Evolutionary conservation across 306 rosid genomes (phyloP), one percentile per base, ranked within the genome.

Genomic region (Rosa rugosa): DNA sequence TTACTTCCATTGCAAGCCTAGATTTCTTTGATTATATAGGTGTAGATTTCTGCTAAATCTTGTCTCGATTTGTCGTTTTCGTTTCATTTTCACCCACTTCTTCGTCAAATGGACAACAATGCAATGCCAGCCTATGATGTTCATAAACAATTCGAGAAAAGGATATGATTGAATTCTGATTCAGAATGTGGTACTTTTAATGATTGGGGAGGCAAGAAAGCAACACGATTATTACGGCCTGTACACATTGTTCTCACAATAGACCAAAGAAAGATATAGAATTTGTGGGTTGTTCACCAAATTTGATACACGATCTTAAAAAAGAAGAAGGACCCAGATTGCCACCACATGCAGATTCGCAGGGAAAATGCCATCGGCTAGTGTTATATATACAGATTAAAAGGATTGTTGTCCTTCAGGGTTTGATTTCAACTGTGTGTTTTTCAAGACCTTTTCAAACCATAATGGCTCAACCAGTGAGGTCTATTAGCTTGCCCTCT

Each of bases 401-500:
- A 8, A n/a, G 44, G 2, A 49, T 73, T 71, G 36, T n/a, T 41
- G 65, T 18, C 16, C 76, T 47, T 42, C 75, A 63, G 27, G 69
- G 5, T 65, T 76, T 23, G 13, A 40, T 17, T 75, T n/a, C 67
- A 71, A 31, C 6, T 49, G 20, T 77, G 49, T 38, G 71, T 45
- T 22, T 18, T 59, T 27, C 31, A 20, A 71, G 54, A 69, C 78
- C 38, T 56, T n/a, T 70, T 60, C 71, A 59, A 34, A 65, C 45
- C 70, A 79, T n/a, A 72, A 80, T 80, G 83, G 83, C 68, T 71
- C 93, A 81, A 60, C 97, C 92, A 2, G 16, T 86, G 51, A 90
- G 98, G 71, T 92, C 99, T 7, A 90, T 92, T 57, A 95, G 97
- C 82, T 88, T 91, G 74, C 96, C 99, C 16, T 38, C 91, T 0